Evolutionary conservation across 805 yeast species (phyloP).

Genomic region (Metschnikowia henanensis): DNA sequence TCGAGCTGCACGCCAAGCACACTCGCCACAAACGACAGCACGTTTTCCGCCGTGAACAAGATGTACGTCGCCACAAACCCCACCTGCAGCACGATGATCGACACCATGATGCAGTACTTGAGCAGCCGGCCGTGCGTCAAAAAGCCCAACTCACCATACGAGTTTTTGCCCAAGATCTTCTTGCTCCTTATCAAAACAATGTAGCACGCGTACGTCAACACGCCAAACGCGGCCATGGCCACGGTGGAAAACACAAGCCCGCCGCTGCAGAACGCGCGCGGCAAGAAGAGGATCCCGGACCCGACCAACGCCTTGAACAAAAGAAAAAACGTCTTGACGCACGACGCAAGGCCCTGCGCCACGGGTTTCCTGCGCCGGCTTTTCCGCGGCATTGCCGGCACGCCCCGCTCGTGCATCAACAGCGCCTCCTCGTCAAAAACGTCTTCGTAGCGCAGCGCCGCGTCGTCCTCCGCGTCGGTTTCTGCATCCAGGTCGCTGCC

Average conservation of each 20-base stretch:
- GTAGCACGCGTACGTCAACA: conserved; percentile 83
- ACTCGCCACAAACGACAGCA: conserved; percentile 61
- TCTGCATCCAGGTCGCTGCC: conserved; percentile 63
- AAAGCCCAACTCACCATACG: conserved; percentile 90
- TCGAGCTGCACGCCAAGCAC: conserved; percentile 29
- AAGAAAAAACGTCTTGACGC: conserved; percentile 71
- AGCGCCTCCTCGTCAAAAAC: conserved; percentile 42
- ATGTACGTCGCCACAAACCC: conserved; percentile 95
- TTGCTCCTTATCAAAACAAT: conserved; percentile 65
- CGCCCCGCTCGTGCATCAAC: conserved; percentile 27
- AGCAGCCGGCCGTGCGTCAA: conserved; percentile 66
- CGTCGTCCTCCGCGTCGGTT: conserved; percentile 13
- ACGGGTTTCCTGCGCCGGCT: conserved; percentile 14
- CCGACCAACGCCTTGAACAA: conserved; percentile 89
- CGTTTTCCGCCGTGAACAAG: conserved; percentile 86
- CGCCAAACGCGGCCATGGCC: conserved; percentile 67
- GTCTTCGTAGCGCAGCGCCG: conserved; percentile 23
- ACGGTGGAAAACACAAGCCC: conserved; percentile 78
- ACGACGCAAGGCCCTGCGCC: conserved; percentile 56
- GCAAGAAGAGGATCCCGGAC: conserved; percentile 89
- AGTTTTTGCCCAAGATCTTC: conserved; percentile 53
- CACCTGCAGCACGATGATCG: conserved; percentile 86
- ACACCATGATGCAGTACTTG: conserved; percentile 65
- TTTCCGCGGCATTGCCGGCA: conserved; percentile 18
- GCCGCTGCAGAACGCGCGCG: conserved; percentile 88